Conservation (phyloP, 176 grass and related monocot species). For the Bothriochloa decipiens region DNA sequence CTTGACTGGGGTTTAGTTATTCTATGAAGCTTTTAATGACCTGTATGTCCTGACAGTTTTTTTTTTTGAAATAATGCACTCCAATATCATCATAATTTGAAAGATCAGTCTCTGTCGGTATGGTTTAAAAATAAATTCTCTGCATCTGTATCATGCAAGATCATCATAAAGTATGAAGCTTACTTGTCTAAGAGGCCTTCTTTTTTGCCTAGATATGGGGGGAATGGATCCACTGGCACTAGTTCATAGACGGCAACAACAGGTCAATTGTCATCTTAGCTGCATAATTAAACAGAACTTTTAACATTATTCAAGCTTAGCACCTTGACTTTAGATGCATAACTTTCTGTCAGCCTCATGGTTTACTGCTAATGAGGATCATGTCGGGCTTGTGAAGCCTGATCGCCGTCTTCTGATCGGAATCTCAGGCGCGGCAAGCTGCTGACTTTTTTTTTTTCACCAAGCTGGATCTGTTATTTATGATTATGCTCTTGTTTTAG, state of each 20-base stretch:
- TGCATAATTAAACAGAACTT: constrained; percentile 17
- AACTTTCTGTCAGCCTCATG: not conserved
- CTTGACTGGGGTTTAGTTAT: not conserved
- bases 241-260: not conserved
- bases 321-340: not conserved
- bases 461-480: constrained; percentile 35
- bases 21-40: not conserved
- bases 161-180: constrained; percentile 17
- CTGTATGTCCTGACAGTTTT: not conserved
- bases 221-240: constrained; percentile 20
- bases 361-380: constrained; percentile 19
- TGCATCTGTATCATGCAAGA: constrained; percentile 1
- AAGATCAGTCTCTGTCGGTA: not conserved
- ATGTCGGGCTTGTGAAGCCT: not conserved
- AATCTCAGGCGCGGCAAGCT: constrained; percentile 1
- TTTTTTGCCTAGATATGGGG: constrained; percentile 26
- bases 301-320: not conserved
- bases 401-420: not conserved
- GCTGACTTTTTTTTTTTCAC: not conserved
- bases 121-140: not conserved
- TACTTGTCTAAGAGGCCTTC: constrained; percentile 28
- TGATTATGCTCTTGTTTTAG: constrained; percentile 39
- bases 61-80: not conserved
- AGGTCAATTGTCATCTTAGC: constrained; percentile 31
- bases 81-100: constrained; percentile 12